Evolutionary conservation across 2,329 filamentous ascomycete species (phyloP).

Genomic region (Colletotrichum graminicola): DNA sequence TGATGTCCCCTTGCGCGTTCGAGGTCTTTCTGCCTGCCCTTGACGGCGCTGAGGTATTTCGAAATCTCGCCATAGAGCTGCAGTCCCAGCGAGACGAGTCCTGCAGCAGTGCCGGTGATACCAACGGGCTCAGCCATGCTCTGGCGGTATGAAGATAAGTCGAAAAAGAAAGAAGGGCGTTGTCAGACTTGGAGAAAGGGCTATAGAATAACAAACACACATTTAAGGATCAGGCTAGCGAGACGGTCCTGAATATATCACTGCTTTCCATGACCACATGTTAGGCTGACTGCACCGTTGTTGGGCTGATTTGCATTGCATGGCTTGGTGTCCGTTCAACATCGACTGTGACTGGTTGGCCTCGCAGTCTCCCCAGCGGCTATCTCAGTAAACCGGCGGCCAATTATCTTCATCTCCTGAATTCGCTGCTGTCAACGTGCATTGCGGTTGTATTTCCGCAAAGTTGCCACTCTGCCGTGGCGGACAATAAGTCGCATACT

Average conservation of each 20-base stretch:
- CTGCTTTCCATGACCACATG: not conserved
- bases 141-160: too few relatives aligned
- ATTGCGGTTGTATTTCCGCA: not conserved
- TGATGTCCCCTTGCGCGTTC: not conserved
- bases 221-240: not conserved
- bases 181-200: not conserved
- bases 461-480: not conserved
- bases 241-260: not conserved
- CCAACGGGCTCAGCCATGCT: not conserved
- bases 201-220: not conserved
- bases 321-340: not conserved
- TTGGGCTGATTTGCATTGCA: not conserved
- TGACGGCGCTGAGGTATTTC: not conserved
- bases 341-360: not conserved
- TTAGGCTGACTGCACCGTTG: not conserved
- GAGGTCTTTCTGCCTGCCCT: not conserved
- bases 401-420: not conserved
- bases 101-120: not conserved
- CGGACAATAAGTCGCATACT: not conserved
- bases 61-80: not conserved
- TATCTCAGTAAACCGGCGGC: not conserved
- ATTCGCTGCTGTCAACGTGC: not conserved
- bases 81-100: not conserved
- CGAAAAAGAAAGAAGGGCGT: not conserved
- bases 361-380: not conserved